Percentiles rank a stretch among this genome's conserved stretches.
Evolutionary conservation across 1,284 basidiomycete genomes (phyloP).

Genomic region (Heliocybe sulcata): DNA sequence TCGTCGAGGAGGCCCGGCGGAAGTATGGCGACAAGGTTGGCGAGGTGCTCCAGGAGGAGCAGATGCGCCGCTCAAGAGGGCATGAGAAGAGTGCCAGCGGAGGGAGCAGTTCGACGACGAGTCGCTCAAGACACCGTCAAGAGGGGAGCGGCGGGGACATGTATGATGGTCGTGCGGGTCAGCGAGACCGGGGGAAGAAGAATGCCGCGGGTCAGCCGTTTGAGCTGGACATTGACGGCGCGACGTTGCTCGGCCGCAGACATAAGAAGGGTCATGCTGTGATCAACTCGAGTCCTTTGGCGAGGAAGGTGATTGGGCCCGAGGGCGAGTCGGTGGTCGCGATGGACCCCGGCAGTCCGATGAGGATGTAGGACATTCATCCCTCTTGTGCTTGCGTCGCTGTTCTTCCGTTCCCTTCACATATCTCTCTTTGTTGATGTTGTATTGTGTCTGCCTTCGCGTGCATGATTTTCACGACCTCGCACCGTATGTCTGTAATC

Average conservation of each 20-base stretch:
- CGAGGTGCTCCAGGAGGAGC: conserved; percentile 21
- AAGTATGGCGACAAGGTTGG: conserved; percentile 18
- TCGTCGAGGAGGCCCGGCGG: conserved; percentile 41
- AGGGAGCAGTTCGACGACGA: background rate
- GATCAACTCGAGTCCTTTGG: background rate
- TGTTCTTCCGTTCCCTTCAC: background rate
- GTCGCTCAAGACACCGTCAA: background rate
- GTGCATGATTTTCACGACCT: background rate
- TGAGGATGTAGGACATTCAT: background rate
- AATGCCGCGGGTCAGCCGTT: conserved; percentile 40
- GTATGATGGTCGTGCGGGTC: conserved; percentile 71
- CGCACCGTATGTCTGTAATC: background rate
- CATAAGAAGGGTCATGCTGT: conserved; percentile 35
- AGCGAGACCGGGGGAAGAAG: conserved; percentile 50
- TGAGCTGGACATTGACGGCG: conserved; percentile 78
- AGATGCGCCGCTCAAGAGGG: conserved; percentile 21
- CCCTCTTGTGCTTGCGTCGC: background rate
- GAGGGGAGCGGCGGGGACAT: conserved; percentile 20
- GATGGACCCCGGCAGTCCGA: background rate
- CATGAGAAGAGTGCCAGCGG: conserved; percentile 25
- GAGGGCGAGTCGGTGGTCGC: background rate
- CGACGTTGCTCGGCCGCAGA: conserved; percentile 76
- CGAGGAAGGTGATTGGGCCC: background rate
- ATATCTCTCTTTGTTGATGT: background rate
- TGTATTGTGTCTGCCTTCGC: background rate